Percentiles rank a stretch among this genome's conserved stretches.
Evolutionary conservation across 495 filamentous ascomycete species (phyloP).

Genomic region (Lophiostoma macrostomum): DNA sequence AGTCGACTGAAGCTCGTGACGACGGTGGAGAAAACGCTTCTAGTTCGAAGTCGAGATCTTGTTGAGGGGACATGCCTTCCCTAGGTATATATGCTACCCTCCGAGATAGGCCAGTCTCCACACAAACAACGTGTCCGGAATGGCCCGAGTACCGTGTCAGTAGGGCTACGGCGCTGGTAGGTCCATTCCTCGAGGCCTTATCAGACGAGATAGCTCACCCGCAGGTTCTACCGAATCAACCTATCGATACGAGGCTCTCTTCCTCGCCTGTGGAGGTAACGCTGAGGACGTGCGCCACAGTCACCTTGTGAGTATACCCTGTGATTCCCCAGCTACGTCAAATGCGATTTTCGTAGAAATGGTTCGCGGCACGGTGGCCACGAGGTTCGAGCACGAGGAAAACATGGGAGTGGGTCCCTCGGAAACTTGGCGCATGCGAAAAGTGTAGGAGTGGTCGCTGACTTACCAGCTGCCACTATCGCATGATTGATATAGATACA

Average conservation of each 20-base stretch:
- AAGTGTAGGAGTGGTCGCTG: too few relatives aligned
- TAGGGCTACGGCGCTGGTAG: not conserved
- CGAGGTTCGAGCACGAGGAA: too few relatives aligned
- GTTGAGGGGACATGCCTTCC: not conserved
- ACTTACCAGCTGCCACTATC: too few relatives aligned
- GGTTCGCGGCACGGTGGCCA: not conserved
- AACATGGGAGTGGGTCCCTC: too few relatives aligned
- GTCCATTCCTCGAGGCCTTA: not conserved
- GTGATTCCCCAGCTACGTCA: not conserved
- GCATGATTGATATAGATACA: too few relatives aligned
- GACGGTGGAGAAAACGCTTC: not conserved
- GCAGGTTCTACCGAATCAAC: not conserved
- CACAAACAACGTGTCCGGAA: not conserved
- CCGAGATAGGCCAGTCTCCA: not conserved
- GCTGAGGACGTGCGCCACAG: not conserved
- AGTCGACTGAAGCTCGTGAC: slow-evolving; percentile 6
- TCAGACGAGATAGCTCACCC: not conserved
- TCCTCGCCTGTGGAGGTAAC: too few relatives aligned
- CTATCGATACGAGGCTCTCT: too few relatives aligned
- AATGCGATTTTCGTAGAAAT: too few relatives aligned
- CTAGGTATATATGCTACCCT: not conserved
- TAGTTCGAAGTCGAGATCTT: not conserved
- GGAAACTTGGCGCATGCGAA: too few relatives aligned
- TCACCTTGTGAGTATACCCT: slow-evolving; percentile 6
- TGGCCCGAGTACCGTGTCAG: too few relatives aligned